Evolutionary conservation across 192 early-diverging fungal species (phyloP), one percentile per base, ranked within the genome.

Genomic region (Paraglomus brasilianum): DNA sequence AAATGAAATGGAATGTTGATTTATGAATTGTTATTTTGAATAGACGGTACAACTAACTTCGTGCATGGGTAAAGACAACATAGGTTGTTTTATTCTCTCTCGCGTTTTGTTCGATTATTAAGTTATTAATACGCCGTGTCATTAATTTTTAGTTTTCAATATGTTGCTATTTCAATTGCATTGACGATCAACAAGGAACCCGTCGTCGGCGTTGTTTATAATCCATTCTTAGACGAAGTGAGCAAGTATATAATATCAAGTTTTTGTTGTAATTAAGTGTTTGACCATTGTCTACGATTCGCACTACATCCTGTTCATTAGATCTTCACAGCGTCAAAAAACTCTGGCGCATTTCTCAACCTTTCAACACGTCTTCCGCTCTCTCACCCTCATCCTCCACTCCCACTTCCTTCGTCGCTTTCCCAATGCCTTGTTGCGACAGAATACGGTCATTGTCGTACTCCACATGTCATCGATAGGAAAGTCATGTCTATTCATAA

Each of bases 181-280:
- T 73, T 98, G 63, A 81, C 89, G 1, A 77, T 93, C 53, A 81
- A 88, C 69, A 82, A 86, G 61, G 74, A 82, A 41, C 89, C 91
- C 0, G 86, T 92, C 19, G 87, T 97, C 8, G 96, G 96, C 13
- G 94, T 95, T 11, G 86, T 98, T 7, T 95, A 88, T 72, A 90
- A 95, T 74, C 96, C 96, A 13, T 82, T 98, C 14, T 76, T 96
- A 58, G 80, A 92, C 72, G 92, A 98, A 74, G 80, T 91, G 64
- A 91, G 84, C 70, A 73, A 67, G n/a, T 70, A 73, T 30, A n/a
- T 19, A 40, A 59, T 41, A 14, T 8, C 30, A 24, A 2, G 10
- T 66, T 10, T 48, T 47, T 13, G 22, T 3, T 46, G 51, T 22
- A 17, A 22, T n/a, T 69, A 30, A 1, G 30, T 30, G 30, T 1